A percentile compares a stretch with the other conserved stretches of the same genome.
These are phyloP conservation scores for Candida sp. DNA, from an alignment of 1,139 yeast species.

Conservation along the genomic window DNA sequence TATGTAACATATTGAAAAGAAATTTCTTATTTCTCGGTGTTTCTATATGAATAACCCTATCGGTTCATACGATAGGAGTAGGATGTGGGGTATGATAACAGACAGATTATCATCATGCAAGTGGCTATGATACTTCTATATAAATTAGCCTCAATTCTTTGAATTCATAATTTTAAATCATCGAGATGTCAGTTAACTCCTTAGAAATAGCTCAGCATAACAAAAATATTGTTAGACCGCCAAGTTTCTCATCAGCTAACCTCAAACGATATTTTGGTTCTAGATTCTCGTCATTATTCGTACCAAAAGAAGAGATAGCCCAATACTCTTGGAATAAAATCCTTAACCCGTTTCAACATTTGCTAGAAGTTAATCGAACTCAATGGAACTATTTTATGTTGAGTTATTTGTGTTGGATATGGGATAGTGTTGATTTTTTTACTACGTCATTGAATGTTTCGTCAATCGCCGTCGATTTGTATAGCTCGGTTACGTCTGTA, in stretches of 20 bases:
- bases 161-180: no score
- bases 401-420: slow-evolving; percentile 39
- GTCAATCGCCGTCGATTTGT: slow-evolving; percentile 26
- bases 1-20: no score
- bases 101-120: no score
- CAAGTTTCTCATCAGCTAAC: slow-evolving; percentile 22
- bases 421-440: slow-evolving; percentile 43
- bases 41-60: no score
- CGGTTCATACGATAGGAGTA: no score
- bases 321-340: slow-evolving; percentile 25
- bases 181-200: no score
- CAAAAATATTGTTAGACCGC: slow-evolving; percentile 29
- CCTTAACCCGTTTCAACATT: slow-evolving; percentile 31
- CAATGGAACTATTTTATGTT: slow-evolving; percentile 36
- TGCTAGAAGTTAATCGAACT: slow-evolving; percentile 21
- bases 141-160: no score
- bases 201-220: no score
- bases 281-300: slow-evolving; percentile 29
- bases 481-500: slow-evolving; percentile 22
- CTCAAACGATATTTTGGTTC: slow-evolving; percentile 24
- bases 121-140: no score
- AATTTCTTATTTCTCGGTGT: no score
- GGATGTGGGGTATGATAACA: no score
- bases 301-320: slow-evolving; percentile 25
- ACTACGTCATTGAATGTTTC: slow-evolving; percentile 31